Evolutionary conservation across 176 grass and related monocot species (phyloP).

Genomic region (Oryza nivara): DNA sequence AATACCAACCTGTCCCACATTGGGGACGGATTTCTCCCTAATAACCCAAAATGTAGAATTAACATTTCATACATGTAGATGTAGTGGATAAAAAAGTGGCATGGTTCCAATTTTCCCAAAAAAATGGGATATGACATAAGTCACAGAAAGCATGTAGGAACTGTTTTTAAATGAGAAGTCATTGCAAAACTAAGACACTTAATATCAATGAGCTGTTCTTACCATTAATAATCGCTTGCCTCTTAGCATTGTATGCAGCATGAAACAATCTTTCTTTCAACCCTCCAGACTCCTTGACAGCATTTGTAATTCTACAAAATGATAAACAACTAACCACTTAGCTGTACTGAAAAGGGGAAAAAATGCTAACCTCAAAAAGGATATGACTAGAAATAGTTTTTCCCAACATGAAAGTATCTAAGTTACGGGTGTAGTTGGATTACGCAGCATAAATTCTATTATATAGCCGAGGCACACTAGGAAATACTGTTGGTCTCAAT

Average conservation of each 20-base stretch:
- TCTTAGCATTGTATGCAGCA: constrained; percentile 74
- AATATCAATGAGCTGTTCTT: constrained; percentile 27
- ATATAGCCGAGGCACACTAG: constrained; percentile 85
- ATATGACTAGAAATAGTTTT: not conserved
- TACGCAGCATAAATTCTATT: constrained; percentile 98
- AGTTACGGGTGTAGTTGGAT: constrained; percentile 36
- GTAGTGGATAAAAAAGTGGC: too few species aligned
- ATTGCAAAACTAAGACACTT: not conserved
- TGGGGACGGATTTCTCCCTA: constrained; percentile 78
- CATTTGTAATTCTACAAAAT: constrained; percentile 74
- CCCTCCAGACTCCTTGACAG: constrained; percentile 84
- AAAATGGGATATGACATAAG: not conserved
- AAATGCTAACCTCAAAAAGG: not conserved
- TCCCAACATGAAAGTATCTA: constrained; percentile 25
- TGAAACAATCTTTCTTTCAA: constrained; percentile 59
- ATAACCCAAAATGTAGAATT: constrained; percentile 25
- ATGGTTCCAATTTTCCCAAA: too few species aligned
- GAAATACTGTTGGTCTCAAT: constrained; percentile 88
- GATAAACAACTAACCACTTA: constrained; percentile 24
- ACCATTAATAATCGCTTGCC: constrained; percentile 63
- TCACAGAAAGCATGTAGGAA: not conserved
- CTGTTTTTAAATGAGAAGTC: not conserved
- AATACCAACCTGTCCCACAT: constrained; percentile 98
- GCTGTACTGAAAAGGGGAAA: not conserved
- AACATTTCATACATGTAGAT: not conserved